Percentiles rank a stretch among this genome's conserved stretches.
phyloP scores from a whole-genome alignment of 164 flowering plant genomes.

The Akebia trifoliata region DNA sequence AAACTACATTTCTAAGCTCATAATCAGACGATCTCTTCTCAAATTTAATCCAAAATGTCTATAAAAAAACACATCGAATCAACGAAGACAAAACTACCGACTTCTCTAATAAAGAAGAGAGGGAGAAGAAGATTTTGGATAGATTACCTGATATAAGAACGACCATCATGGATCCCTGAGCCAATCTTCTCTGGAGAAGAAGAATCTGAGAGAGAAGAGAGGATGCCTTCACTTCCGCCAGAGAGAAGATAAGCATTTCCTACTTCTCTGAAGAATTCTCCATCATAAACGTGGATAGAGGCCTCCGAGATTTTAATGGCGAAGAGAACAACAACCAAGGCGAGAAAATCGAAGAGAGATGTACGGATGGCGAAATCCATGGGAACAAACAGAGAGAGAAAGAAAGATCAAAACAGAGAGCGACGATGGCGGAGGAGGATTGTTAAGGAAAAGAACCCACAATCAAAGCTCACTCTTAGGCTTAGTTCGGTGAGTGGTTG shows the following conservation, averaged over 20 bases:
- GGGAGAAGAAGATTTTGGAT: not conserved
- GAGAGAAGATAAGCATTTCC: conserved; percentile 76
- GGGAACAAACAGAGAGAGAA: not conserved
- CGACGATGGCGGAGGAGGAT: not conserved
- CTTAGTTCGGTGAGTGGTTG: too few species aligned
- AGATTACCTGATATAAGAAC: conserved; percentile 51
- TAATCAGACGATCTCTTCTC: too few species aligned
- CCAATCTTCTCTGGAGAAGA: conserved; percentile 2
- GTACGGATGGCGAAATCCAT: conserved; percentile 8
- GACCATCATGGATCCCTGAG: conserved; percentile 24
- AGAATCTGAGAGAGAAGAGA: conserved; percentile 26
- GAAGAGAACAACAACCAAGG: not conserved
- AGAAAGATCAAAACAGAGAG: not conserved
- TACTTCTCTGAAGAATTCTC: conserved; percentile 58
- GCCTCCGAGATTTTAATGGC: conserved; percentile 19
- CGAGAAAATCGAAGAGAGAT: not conserved
- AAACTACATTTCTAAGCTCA: too few species aligned
- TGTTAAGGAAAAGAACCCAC: too few species aligned
- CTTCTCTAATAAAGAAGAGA: too few species aligned
- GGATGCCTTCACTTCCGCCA: conserved; percentile 89
- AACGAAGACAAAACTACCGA: too few species aligned
- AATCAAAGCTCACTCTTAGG: too few species aligned
- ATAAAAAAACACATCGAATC: too few species aligned
- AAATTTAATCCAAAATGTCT: too few species aligned
- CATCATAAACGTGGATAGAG: conserved; percentile 67